Conservation (phyloP, 495 filamentous ascomycete species). For the Tuber microsphaerosporum region DNA sequence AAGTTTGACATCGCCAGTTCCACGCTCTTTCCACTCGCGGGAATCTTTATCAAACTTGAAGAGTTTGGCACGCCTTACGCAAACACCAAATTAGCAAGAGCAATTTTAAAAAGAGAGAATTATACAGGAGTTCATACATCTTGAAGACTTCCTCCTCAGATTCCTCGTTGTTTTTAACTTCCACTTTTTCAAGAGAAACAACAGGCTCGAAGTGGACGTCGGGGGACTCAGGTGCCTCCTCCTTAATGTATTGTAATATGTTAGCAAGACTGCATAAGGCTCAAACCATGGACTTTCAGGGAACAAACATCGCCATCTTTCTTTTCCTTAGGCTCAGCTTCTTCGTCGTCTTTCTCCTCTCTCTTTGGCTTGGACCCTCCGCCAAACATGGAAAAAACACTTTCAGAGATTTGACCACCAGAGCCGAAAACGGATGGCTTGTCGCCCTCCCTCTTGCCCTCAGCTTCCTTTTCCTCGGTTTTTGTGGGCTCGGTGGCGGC, state of each 20-base stretch:
- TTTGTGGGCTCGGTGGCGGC: conserved; percentile 7
- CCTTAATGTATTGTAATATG: conserved; percentile 45
- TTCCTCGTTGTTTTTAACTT: conserved; percentile 97
- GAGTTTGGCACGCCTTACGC: conserved; percentile 70
- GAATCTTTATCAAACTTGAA: conserved; percentile 90
- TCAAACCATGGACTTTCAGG: conserved; percentile 10
- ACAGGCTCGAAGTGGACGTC: conserved; percentile 97
- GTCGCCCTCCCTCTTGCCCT: conserved; percentile 21
- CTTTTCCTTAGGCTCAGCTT: conserved; percentile 53
- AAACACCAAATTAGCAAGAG: background rate
- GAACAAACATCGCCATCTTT: conserved; percentile 48
- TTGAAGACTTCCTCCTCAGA: conserved; percentile 94
- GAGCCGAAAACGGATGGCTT: background rate
- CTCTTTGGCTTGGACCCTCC: conserved; percentile 74
- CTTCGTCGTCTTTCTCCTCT: conserved; percentile 67
- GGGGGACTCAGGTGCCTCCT: conserved; percentile 69
- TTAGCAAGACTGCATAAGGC: conserved; percentile 13
- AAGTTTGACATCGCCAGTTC: conserved; percentile 89
- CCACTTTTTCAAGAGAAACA: conserved; percentile 87
- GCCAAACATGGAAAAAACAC: conserved; percentile 96
- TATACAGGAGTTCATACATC: conserved; percentile 52
- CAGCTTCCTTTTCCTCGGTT: conserved; percentile 22
- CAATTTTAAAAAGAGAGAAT: background rate
- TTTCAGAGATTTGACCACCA: conserved; percentile 47
- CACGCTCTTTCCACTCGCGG: conserved; percentile 98